Evolutionary conservation across 2,329 filamentous ascomycete genomes (phyloP).

Genomic region (Oidium heveae): DNA sequence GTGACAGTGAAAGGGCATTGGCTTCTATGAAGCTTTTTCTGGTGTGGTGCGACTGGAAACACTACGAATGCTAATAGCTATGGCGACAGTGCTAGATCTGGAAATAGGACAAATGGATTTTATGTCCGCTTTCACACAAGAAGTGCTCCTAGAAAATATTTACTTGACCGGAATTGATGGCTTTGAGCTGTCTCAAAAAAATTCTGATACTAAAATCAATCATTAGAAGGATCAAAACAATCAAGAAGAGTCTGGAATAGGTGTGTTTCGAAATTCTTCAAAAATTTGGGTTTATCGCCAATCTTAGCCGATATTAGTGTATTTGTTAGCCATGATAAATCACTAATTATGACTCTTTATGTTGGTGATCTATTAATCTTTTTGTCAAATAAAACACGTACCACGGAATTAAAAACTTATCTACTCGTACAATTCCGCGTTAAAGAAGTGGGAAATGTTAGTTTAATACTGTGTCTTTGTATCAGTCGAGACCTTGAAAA

Average conservation of each 20-base stretch:
- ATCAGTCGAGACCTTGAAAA: too few relatives aligned
- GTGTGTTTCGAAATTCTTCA: neutral
- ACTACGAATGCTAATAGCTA: neutral
- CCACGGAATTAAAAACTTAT: too few relatives aligned
- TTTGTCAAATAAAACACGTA: neutral
- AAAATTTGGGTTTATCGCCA: neutral
- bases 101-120: constrained; percentile 1
- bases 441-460: too few relatives aligned
- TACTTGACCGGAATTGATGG: neutral
- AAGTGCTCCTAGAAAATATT: neutral
- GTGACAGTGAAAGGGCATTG: neutral
- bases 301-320: neutral
- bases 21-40: too few relatives aligned
- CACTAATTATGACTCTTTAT: neutral
- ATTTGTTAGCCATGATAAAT: neutral
- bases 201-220: neutral
- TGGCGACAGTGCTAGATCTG: neutral
- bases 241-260: neutral
- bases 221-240: neutral
- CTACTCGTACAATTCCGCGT: too few relatives aligned
- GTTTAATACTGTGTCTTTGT: too few relatives aligned
- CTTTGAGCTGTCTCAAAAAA: neutral
- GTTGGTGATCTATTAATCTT: neutral
- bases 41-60: neutral
- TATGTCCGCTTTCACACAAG: neutral